Evolutionary conservation across 2,329 filamentous ascomycete species (phyloP), one percentile per base, ranked within the genome.

Genomic region (Penicillium thymicola): DNA sequence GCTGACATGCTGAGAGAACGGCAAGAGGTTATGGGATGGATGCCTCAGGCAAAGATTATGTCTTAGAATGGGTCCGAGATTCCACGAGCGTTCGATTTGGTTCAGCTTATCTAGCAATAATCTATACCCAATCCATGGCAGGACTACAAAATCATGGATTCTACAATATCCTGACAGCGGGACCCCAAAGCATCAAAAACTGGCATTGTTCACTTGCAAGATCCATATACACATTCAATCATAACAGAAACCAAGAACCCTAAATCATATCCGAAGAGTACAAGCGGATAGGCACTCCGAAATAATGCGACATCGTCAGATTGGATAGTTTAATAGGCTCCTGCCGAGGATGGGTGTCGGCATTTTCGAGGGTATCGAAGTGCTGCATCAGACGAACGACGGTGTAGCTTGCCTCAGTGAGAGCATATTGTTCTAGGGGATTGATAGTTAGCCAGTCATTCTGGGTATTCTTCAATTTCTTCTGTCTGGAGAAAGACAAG

Each of bases 361-460:
- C 71, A 32, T 71, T 72, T 48, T 76, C 72, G 1, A 76, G 57
- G 1, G 59, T 67, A 40, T 70, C 67, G 45, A 76, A 76, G 11
- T 65, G 63, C 60, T 76, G 74, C 63, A 77, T 60, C 10, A 77
- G 50, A 27, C 69, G 65, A 27, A 75, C 69, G 13, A 75, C 65
- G 0, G 72, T 72, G 43, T 74, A 77, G 45, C 74, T 75, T 5
- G 74, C 75, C 63, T 76, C 74, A 0, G 72, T 75, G 11, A 76
- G 70, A 2, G 73, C 74, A 42, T 76, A 76, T 75, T 76, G 73
- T 54, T 76, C 73, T 76, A n/a, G 18, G 56, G 1, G 11, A 41
- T n/a, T n/a, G 2, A 13, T 21, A 7, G 36, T 38, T 32, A 36
- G 34, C 21, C 2, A 7, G 4, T 5, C 5, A 40, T 21, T 18